Evolutionary conservation across 257 asterid species (phyloP), one percentile per base, ranked within the genome.

Genomic region (Catharanthus roseus): DNA sequence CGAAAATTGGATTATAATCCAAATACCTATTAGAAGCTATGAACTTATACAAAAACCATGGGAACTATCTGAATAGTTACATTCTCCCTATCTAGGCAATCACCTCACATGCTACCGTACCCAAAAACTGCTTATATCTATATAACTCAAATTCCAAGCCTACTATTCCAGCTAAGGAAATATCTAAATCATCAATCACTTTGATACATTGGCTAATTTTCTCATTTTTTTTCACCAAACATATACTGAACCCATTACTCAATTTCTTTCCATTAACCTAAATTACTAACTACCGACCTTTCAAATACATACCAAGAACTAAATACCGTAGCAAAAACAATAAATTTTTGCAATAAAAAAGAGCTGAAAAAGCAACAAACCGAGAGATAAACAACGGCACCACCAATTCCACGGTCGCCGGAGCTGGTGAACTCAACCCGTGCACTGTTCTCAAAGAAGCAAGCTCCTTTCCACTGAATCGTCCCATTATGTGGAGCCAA

Each of bases 381-480:
- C 89, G 90, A 78, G 13, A 95, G 88, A 72, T 75, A 82, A 69
- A 95, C 83, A 54, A 89, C 79, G 67, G 91, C 97, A 44, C 97
- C 99, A 23, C 95, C 97, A 69, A 91, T 85, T 53, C 90, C 95
- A 39, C 97, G 86, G 77, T 88, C 96, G 31, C 97, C 96, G n/a
- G 75, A 54, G 5, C 70, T 82, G 16, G 85, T 77, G 71, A 95
- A 78, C 75, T 91, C 95, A 45, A 88, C 85, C 72, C 85, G 82
- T 3, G 96, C 99, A 75, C 87, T 82, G 76, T 91, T 95, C 15
- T 88, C 92, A 26, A 42, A 73, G 38, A 95, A 95, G 70, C 99
- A 95, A 60, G 97, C 88, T 55, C 97, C 97, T 79, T 89, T 89
- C 99, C 99, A 93, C 58, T 81, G 65, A 74, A 87, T 86, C 1